Evolutionary conservation across 345 rosid genomes (phyloP).

Genomic region (Acer saccharum): DNA sequence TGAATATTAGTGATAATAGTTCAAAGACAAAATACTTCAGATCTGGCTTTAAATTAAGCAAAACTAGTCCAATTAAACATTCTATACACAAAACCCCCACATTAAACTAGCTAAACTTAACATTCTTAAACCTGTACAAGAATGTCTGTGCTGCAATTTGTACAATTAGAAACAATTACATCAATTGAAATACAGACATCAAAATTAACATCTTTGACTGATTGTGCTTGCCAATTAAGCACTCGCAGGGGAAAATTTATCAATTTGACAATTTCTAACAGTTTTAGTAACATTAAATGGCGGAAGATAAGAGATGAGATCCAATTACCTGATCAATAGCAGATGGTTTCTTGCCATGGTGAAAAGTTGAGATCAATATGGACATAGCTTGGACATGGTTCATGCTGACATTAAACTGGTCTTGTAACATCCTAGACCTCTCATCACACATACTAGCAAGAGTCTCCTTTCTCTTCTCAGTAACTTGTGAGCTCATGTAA

Average conservation of each 20-base stretch:
- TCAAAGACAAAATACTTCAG: conserved; percentile 20
- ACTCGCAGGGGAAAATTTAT: conserved; percentile 5
- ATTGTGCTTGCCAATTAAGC: conserved; percentile 11
- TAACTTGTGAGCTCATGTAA: conserved; percentile 68
- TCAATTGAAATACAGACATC: not conserved
- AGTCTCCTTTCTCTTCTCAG: conserved; percentile 78
- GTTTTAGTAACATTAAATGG: not conserved
- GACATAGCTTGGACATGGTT: conserved; percentile 98
- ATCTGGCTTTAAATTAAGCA: conserved; percentile 23
- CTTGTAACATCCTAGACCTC: conserved; percentile 97
- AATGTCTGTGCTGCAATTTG: not conserved
- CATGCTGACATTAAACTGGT: conserved; percentile 98
- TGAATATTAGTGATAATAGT: conserved; percentile 7
- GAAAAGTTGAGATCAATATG: conserved; percentile 89
- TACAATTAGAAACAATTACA: not conserved
- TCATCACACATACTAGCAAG: conserved; percentile 92
- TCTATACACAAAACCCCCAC: not conserved
- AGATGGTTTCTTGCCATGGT: conserved; percentile 89
- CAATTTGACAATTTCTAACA: conserved; percentile 13
- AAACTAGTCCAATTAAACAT: conserved; percentile 10
- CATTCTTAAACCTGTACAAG: not conserved
- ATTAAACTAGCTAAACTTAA: conserved; percentile 2
- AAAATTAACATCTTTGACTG: conserved; percentile 11
- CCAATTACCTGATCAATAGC: conserved; percentile 86
- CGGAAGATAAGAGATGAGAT: conserved; percentile 22